Base-by-base conservation (phyloP, 305 asterid species). In the Rubia tinctorum region DNA sequence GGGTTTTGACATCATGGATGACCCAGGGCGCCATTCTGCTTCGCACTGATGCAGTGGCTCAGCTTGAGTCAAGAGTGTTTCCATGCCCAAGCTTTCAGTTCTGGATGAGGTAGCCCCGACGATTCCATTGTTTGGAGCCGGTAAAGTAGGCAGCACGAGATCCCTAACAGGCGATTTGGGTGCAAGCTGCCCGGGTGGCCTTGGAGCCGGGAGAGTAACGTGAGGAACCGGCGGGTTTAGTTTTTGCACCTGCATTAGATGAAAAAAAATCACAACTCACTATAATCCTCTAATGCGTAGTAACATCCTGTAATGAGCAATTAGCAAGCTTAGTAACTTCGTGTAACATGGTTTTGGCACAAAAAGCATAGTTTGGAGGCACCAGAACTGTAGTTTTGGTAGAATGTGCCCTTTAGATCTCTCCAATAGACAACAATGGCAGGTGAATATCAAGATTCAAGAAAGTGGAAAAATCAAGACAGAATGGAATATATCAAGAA, bases 11-110 rank as follows among this genome's bases (percentile, higher is more conserved):
- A 74, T 69, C 17, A 55, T 69, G 62, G 73, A 76, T 74, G 58
- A 73, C 12, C 73, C 75, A 6, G 70, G 77, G 61, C 53, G 39
- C 27, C 66, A 47, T 68, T 47, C 66, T 6, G 77, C 62, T 45
- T 82, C 82, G 40, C 79, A 85, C 44, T 73, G 73, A 42, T 75
- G 80, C 68, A 81, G 83, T 49, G 62, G 84, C 74, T 84, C 87
- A 37, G 89, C 80, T 71, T 80, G 82, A 39, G 81, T 82, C 12
- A 84, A 72, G 61, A 83, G 78, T 30, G 73, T 68, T 73, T 87
- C 95, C 86, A 87, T 76, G 66, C 90, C 97, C 79, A 91, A 75
- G 84, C 96, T 89, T 79, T 88, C 87, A 60, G 97, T 91, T 75
- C 84, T 84, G 22, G 98, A 91, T 60, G 89, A 82, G 82, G 79